These are phyloP conservation scores for Lodderomyces beijingensis DNA, from an alignment of 1,139 yeast species.

Conservation along the genomic window DNA sequence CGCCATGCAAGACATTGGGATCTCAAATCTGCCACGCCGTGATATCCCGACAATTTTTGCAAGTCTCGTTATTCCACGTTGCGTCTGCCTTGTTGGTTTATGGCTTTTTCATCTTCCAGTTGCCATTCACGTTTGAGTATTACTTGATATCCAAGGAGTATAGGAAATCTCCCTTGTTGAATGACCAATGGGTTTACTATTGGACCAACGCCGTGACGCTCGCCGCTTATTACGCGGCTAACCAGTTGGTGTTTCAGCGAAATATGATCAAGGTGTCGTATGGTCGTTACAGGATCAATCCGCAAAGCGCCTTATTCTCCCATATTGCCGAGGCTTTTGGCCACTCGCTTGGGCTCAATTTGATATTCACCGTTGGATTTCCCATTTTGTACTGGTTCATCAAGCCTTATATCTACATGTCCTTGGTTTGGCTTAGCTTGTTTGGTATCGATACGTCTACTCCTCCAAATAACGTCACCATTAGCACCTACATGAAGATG, in stretches of 20 bases:
- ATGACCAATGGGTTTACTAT: conserved; percentile 58
- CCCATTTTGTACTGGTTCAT: conserved; percentile 47
- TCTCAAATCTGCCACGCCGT: conserved; percentile 46
- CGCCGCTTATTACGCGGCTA: conserved; percentile 39
- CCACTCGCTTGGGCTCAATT: conserved; percentile 33
- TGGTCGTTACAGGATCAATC: conserved; percentile 41
- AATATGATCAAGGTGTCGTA: conserved; percentile 53
- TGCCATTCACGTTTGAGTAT: conserved; percentile 25
- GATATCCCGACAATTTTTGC: conserved; percentile 35
- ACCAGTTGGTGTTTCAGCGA: conserved; percentile 55
- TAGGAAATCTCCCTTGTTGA: conserved; percentile 51
- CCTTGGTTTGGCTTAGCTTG: conserved; percentile 22
- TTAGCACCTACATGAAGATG: conserved; percentile 31
- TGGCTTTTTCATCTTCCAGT: conserved; percentile 27
- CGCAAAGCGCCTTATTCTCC: conserved; percentile 31
- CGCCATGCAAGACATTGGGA: conserved; percentile 47
- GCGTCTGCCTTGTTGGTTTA: conserved; percentile 33
- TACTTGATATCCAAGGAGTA: conserved; percentile 43
- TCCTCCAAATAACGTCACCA: conserved; percentile 34
- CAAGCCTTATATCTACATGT: conserved; percentile 44
- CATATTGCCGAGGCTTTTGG: conserved; percentile 29
- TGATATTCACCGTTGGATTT: conserved; percentile 23
- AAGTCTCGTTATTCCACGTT: conserved; percentile 31
- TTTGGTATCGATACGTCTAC: conserved; percentile 32
- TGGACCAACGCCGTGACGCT: conserved; percentile 35